Evolutionary conservation across 2,329 filamentous ascomycete genomes (phyloP), one percentile per base, ranked within the genome.

Genomic region (Didymella pinodella): DNA sequence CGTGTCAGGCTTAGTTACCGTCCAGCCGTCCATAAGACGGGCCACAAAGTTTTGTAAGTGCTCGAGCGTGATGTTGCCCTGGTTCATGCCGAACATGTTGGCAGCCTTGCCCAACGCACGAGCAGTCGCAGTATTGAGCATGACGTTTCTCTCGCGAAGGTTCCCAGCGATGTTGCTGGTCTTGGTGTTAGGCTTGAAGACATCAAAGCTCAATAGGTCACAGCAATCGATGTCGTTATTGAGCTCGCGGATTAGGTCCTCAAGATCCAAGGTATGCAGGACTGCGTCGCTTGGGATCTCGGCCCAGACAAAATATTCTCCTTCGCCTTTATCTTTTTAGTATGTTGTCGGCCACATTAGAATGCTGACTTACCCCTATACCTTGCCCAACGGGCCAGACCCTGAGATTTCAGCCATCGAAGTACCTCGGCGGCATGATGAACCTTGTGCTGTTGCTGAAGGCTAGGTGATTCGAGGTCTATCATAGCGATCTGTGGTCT

Each of bases 11-110:
- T 7, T 46, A 1, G 12, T 12, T 4, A 59, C 50, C 0, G 38
- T 25, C 36, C 20, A 66, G 0, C 54, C 57, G 11, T 64, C 59
- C 1, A 64, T 10, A 0, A 66, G 4, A 0, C 56, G 11, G 1
- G 64, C 46, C 1, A 63, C 18, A 1, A 67, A 47, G 1, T 57
- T 54, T 5, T 41, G 16, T 0, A 67, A 22, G 2, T 67, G 62
- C 0, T 4, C 14, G 1, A 18, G 28, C 0, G 10, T 45, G 0
- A 51, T 31, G 0, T 43, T 20, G 7, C 4, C 10, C 1, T 18
- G 2, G 12, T 44, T 16, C 48, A 67, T 40, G 2, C 49, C 57
- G 10, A 67, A 65, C 0, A 14, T 6, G 2, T 48, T 41, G 0
- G 53, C 34, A 0, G 55, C 50, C 4, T 28, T 34, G 0, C 57